A percentile compares a stretch with the other conserved stretches of the same genome.
Evolutionary conservation across 1,139 yeast genomes (phyloP).

Genomic region (Lodderomyces margitis): DNA sequence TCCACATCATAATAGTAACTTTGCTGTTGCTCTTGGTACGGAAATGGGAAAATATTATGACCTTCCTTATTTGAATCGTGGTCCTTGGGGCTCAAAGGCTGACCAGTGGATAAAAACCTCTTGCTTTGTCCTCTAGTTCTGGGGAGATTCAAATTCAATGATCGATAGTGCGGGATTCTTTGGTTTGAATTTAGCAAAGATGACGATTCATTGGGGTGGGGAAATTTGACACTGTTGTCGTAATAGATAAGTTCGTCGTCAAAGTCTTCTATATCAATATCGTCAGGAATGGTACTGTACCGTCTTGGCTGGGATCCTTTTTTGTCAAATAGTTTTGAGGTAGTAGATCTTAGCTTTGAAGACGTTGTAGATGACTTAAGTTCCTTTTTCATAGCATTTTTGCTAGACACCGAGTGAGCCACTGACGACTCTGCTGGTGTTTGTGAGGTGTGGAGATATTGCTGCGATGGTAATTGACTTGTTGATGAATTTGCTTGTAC

Average conservation of each 20-base stretch:
- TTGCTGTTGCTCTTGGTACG: slow-evolving; percentile 43
- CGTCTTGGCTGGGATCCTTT: slow-evolving; percentile 71
- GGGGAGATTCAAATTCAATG: slow-evolving; percentile 37
- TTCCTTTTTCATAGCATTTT: slow-evolving; percentile 25
- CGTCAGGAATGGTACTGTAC: slow-evolving; percentile 70
- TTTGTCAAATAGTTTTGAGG: slow-evolving; percentile 68
- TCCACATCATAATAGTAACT: slow-evolving; percentile 40
- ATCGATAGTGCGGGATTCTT: slow-evolving; percentile 43
- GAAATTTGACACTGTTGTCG: slow-evolving; percentile 27
- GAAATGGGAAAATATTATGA: slow-evolving; percentile 46
- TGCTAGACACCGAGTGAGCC: slow-evolving; percentile 24
- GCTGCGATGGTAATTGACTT: background rate
- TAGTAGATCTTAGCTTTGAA: slow-evolving; percentile 58
- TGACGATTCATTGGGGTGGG: slow-evolving; percentile 29
- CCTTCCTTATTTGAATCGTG: slow-evolving; percentile 10
- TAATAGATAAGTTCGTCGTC: slow-evolving; percentile 55
- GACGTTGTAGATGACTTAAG: slow-evolving; percentile 31
- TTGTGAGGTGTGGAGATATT: background rate
- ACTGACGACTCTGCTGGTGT: slow-evolving; percentile 7
- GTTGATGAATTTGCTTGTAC: background rate
- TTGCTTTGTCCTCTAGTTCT: slow-evolving; percentile 31
- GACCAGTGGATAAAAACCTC: slow-evolving; percentile 39
- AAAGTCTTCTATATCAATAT: slow-evolving; percentile 63
- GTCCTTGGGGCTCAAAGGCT: slow-evolving; percentile 16
- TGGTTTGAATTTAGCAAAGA: slow-evolving; percentile 32